These are phyloP conservation scores for Brasenia schreberi DNA, from an alignment of 164 flowering plant species.

Conservation along the genomic window DNA sequence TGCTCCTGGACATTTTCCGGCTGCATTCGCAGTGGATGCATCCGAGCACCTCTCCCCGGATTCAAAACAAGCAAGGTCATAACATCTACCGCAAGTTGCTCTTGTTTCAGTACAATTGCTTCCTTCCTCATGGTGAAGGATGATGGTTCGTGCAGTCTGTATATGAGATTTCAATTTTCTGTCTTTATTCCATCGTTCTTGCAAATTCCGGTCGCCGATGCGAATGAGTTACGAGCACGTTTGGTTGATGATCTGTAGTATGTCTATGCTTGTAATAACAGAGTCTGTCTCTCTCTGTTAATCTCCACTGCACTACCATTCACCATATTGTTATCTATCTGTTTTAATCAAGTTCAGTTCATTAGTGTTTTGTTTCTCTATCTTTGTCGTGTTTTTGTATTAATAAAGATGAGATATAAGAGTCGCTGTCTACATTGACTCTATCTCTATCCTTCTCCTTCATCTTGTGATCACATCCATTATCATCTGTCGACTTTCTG, in stretches of 20 bases:
- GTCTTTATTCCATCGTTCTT: no score
- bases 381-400: neutral
- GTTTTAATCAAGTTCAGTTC: neutral
- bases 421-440: neutral
- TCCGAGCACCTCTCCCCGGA: conserved; percentile 35
- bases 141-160: neutral
- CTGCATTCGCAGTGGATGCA: conserved; percentile 37
- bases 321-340: neutral
- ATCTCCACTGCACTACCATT: neutral
- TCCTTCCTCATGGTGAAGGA: neutral
- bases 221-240: no score
- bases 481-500: neutral
- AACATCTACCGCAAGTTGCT: conserved; percentile 14
- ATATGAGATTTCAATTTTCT: neutral
- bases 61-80: conserved; percentile 39
- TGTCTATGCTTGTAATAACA: neutral
- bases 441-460: neutral
- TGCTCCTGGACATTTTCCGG: conserved; percentile 17
- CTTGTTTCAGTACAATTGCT: neutral
- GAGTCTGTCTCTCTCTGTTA: neutral
- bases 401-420: neutral
- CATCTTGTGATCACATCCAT: neutral
- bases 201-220: no score
- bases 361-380: neutral
- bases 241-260: neutral